Percentiles rank a stretch among this genome's conserved stretches.
These are phyloP conservation scores for Kalmusia sp. DNA, from an alignment of 2,329 filamentous ascomycete genomes.

Conservation along the genomic window DNA sequence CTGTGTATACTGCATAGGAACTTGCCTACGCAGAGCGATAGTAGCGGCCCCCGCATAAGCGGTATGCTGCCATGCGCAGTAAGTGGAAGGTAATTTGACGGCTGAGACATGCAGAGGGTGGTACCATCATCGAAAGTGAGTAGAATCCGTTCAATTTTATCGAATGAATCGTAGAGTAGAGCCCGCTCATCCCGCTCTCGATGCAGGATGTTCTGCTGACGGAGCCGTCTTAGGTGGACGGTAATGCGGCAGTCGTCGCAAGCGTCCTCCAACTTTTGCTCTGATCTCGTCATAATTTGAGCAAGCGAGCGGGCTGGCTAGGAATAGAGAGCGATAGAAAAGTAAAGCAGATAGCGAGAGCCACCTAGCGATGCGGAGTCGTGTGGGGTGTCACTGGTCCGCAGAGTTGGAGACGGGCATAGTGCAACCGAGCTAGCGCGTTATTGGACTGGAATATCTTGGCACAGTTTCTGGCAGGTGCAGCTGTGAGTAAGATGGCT, in stretches of 20 bases:
- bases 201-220: too few species aligned
- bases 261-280: too few species aligned
- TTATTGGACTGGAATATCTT: not conserved
- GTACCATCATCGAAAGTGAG: not conserved
- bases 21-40: not conserved
- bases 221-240: too few species aligned
- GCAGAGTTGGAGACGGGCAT: not conserved
- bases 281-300: too few species aligned
- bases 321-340: not conserved
- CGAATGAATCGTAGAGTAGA: too few species aligned
- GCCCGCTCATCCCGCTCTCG: too few species aligned
- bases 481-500: too few species aligned
- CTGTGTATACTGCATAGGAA: not conserved
- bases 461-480: too few species aligned
- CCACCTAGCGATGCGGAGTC: not conserved
- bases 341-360: not conserved
- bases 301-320: not conserved
- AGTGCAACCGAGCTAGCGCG: not conserved
- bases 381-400: not conserved
- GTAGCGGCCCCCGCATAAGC: slow-evolving; percentile 8
- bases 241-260: too few species aligned
- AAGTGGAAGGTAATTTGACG: not conserved
- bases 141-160: too few species aligned
- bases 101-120: too few species aligned
- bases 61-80: not conserved